phyloP scores from a whole-genome alignment of 306 rosid species.

The Cucurbita pepo region DNA sequence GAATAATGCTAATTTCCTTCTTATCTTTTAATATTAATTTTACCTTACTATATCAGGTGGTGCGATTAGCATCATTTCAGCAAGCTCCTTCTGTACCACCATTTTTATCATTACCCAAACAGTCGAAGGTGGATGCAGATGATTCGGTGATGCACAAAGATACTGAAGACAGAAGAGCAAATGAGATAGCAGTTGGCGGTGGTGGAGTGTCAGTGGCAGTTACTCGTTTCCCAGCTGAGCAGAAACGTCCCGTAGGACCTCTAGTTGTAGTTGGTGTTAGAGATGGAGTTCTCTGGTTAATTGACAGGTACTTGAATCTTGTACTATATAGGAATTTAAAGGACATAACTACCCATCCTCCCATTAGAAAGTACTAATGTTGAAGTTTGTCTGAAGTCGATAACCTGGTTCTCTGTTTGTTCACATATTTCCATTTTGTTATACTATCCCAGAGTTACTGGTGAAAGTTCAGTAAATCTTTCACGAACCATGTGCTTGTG shows the following conservation, averaged over 20 bases:
- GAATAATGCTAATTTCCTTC: background rate
- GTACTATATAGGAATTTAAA: background rate
- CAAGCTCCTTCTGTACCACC: slow-evolving; percentile 98
- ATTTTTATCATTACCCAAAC: slow-evolving; percentile 60
- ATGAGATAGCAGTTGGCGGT: slow-evolving; percentile 98
- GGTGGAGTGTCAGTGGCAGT: slow-evolving; percentile 96
- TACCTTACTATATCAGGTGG: slow-evolving; percentile 46
- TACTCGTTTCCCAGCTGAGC: slow-evolving; percentile 89
- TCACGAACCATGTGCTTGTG: background rate
- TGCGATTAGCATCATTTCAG: slow-evolving; percentile 97
- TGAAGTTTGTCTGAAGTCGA: background rate
- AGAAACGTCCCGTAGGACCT: slow-evolving; percentile 95
- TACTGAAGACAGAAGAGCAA: slow-evolving; percentile 56
- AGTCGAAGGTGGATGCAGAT: slow-evolving; percentile 58
- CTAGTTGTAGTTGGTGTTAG: slow-evolving; percentile 84
- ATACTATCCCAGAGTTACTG: background rate
- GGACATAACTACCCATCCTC: background rate
- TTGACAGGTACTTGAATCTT: slow-evolving; percentile 62
- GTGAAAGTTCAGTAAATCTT: background rate
- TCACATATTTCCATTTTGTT: background rate
- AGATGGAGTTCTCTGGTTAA: slow-evolving; percentile 99
- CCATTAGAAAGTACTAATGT: background rate
- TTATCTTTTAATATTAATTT: background rate
- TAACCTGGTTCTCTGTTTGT: background rate
- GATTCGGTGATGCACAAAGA: slow-evolving; percentile 38